These are phyloP conservation scores for Stagonosporopsis vannaccii DNA, from an alignment of 2,329 filamentous ascomycete species.

Conservation along the genomic window DNA sequence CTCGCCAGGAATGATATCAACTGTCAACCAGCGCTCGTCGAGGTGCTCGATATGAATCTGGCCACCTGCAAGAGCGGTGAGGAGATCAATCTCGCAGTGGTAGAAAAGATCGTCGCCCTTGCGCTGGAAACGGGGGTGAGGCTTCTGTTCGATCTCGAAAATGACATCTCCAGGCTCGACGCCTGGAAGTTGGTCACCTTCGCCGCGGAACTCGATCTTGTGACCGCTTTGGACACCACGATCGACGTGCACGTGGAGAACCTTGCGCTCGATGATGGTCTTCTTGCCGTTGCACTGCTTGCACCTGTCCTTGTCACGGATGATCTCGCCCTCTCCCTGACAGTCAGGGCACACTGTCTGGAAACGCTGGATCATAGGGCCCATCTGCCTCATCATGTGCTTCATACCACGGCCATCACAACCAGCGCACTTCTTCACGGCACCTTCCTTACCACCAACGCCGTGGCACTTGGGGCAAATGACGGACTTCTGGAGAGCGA, in stretches of 20 bases:
- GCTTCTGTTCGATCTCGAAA: conserved; percentile 99
- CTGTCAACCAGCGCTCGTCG: conserved; percentile 93
- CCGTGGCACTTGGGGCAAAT: conserved; percentile 96
- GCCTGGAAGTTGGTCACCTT: conserved; percentile 94
- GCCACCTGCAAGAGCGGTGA: conserved; percentile 92
- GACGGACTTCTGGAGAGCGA: conserved; percentile 95
- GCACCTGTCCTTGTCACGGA: conserved; percentile 97
- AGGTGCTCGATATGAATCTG: conserved; percentile 93
- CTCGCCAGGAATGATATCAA: conserved; percentile 92
- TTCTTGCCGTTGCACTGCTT: conserved; percentile 98
- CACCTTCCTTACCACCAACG: conserved; percentile 93
- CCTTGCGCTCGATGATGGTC: conserved; percentile 96
- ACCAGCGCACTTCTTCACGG: conserved; percentile 89
- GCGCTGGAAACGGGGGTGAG: conserved; percentile 92
- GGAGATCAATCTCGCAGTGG: conserved; percentile 92
- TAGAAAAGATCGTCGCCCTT: conserved; percentile 97
- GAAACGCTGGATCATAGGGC: conserved; percentile 99
- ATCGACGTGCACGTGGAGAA: conserved; percentile 97
- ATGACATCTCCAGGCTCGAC: conserved; percentile 94
- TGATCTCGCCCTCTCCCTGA: conserved; percentile 94
- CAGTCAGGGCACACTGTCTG: conserved; percentile 99
- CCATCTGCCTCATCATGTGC: conserved; percentile 99
- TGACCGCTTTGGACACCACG: conserved; percentile 91
- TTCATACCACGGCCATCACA: conserved; percentile 98
- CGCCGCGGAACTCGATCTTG: conserved; percentile 96